Evolutionary conservation across 805 yeast species (phyloP), one percentile per base, ranked within the genome.

Genomic region (Tanozyma kutaoensis): DNA sequence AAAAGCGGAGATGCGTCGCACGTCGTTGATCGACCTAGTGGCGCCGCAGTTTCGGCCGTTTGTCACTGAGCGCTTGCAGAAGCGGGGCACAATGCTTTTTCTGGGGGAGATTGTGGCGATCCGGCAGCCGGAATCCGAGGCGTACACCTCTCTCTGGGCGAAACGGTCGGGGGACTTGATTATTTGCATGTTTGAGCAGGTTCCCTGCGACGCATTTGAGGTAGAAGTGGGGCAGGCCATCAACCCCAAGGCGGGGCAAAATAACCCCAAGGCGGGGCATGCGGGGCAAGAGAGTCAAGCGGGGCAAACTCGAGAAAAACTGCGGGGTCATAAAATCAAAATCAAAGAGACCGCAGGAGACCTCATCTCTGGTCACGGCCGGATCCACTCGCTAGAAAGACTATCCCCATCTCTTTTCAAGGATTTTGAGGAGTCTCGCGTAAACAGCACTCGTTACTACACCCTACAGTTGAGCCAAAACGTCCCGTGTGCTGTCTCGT

Each of bases 101-200:
- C 69, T 85, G 2, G 96, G 95, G 32, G 91, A 81, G 40, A 72
- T 85, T 25, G 72, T 84, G 9, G 94, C 93, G 8, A 77, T 85
- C 25, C 59, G 69, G 22, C 66, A 82, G 38, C 72, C 76, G 10
- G 78, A 79, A 12, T 62, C 55, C 25, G 66, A 65, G 25, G 79
- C 86, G 1, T 76, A 93, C 79, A 85, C 94, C 8, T 79, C 94
- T 0, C 50, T 86, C 30, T 88, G 95, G 95, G 93, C 91, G 1
- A 85, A 85, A 41, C 59, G 72, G 32, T 72, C 75, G 37, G 76
- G 75, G 3, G 69, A 69, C 24, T 50, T 80, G 29, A 64, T 85
- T 28, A 76, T 84, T 26, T 75, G 91, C 56, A 82, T 82, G 57
- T 76, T 86, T 44, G 94, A 85, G 43, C 91, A 82, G 44, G 82